Conservation (phyloP, 1,284 basidiomycete genomes). For the Lignosus rhinocerotis region DNA sequence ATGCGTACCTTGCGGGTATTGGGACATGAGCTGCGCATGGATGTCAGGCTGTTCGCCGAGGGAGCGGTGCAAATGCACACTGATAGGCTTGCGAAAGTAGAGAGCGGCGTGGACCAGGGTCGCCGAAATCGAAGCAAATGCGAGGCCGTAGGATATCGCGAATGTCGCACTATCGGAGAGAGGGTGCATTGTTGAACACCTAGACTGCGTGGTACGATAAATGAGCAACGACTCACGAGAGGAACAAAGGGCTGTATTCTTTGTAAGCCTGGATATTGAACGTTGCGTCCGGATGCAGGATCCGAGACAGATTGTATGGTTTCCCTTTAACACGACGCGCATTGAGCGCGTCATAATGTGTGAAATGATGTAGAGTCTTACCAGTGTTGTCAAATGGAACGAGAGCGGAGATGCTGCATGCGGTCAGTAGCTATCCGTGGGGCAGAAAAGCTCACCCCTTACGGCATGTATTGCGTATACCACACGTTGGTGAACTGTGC, state of each 20-base stretch:
- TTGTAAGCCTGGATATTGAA: conserved; percentile 71
- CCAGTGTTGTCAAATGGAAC: conserved; percentile 67
- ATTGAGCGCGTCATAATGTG: neutral
- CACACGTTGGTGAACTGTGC: conserved; percentile 59
- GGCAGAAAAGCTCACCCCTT: neutral
- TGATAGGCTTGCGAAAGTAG: conserved; percentile 79
- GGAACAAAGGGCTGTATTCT: conserved; percentile 81
- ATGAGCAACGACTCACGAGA: conserved; percentile 44
- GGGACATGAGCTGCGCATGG: conserved; percentile 79
- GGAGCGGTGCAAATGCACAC: conserved; percentile 57
- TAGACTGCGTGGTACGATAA: neutral
- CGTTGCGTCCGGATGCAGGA: conserved; percentile 58
- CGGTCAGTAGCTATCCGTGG: neutral
- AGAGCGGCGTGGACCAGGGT: conserved; percentile 74
- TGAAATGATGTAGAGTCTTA: neutral
- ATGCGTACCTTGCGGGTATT: conserved; percentile 56
- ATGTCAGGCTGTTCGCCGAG: conserved; percentile 79
- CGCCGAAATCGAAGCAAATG: conserved; percentile 70
- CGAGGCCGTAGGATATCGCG: conserved; percentile 46
- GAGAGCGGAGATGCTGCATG: conserved; percentile 49
- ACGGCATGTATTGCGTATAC: conserved; percentile 53
- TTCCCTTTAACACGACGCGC: conserved; percentile 9
- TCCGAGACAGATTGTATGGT: conserved; percentile 66
- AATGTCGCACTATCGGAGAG: conserved; percentile 44
- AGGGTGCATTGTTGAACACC: neutral